phyloP scores from a whole-genome alignment of 768 basidiomycete species.

The Lentinula edodes region DNA sequence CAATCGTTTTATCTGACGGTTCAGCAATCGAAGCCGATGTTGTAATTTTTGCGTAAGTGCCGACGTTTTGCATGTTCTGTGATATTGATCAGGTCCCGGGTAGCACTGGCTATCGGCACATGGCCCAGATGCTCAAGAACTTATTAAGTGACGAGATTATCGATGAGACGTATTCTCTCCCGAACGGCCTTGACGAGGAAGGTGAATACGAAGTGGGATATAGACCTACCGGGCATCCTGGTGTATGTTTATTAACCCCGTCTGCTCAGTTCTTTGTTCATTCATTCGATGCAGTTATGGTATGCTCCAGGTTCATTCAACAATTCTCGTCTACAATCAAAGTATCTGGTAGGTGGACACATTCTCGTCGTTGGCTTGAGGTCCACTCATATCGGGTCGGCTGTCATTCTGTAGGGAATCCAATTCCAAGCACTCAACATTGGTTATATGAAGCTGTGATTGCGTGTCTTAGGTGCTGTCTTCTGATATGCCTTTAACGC shows the following conservation, averaged over 20 bases:
- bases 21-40: slow-evolving; percentile 33
- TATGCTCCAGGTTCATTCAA: slow-evolving; percentile 22
- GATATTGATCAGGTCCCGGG: neutral
- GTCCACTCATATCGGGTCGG: neutral
- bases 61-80: neutral
- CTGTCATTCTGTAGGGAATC: neutral
- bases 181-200: slow-evolving; percentile 24
- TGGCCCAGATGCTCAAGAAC: slow-evolving; percentile 14
- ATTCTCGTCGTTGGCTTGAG: neutral
- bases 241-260: slow-evolving; percentile 11
- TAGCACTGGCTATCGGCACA: slow-evolving; percentile 22
- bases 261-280: neutral
- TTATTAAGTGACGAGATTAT: slow-evolving; percentile 19
- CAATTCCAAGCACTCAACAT: neutral
- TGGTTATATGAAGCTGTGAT: neutral
- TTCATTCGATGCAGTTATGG: slow-evolving; percentile 17
- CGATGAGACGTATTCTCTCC: slow-evolving; percentile 8
- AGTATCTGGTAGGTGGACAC: slow-evolving; percentile 13
- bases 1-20: slow-evolving; percentile 33
- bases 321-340: slow-evolving; percentile 19
- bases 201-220: slow-evolving; percentile 23
- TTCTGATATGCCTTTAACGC: neutral
- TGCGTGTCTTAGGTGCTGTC: neutral
- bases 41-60: slow-evolving; percentile 37
- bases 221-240: slow-evolving; percentile 24